A percentile compares a stretch with the other conserved stretches of the same genome.
Conservation (phyloP, 2,329 filamentous ascomycete genomes). For the Neofusicoccum parvum region DNA sequence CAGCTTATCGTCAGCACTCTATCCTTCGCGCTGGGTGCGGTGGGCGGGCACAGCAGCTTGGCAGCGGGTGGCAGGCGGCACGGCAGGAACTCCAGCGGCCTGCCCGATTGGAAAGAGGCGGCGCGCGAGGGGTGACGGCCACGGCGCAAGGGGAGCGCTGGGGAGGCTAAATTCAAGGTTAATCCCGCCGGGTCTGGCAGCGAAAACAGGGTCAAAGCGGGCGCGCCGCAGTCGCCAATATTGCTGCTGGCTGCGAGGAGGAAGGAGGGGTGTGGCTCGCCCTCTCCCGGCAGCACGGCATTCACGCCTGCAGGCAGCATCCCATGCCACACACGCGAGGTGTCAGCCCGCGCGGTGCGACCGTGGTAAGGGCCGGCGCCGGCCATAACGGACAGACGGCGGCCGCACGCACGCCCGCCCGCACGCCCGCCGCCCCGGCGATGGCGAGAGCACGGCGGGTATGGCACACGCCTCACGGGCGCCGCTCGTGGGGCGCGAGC, state of each 20-base stretch:
- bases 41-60: neutral
- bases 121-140: neutral
- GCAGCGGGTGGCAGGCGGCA: neutral
- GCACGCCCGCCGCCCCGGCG: neutral
- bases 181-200: neutral
- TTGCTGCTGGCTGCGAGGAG: neutral
- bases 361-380: neutral
- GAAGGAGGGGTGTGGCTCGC: neutral
- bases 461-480: too few species aligned
- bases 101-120: neutral
- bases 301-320: neutral
- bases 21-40: neutral
- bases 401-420: neutral
- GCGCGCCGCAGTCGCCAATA: neutral
- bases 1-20: slow-evolving; percentile 10
- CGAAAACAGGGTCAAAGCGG: neutral
- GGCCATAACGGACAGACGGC: neutral
- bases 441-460: neutral
- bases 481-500: too few species aligned
- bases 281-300: slow-evolving; percentile 1
- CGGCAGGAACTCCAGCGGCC: neutral
- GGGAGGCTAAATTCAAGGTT: slow-evolving; percentile 19
- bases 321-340: slow-evolving; percentile 11
- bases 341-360: slow-evolving; percentile 10
- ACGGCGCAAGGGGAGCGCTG: neutral